A percentile compares a stretch with the other conserved stretches of the same genome.
Conservation (phyloP, 1,139 yeast species). For the Wickerhamomyces sp. region DNA sequence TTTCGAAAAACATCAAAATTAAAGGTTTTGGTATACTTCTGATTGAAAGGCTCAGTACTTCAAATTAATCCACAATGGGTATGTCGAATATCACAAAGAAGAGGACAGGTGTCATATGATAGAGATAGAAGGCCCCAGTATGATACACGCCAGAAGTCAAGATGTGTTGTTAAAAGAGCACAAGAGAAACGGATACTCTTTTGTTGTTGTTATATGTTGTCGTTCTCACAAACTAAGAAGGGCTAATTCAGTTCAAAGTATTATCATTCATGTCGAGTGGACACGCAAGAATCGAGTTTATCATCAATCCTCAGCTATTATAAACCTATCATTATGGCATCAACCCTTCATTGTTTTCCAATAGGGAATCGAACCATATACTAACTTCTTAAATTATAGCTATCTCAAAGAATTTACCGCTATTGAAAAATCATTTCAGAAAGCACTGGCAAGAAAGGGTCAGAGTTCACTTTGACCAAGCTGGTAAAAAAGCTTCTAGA, state of each 20-base stretch:
- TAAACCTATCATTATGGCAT: background rate
- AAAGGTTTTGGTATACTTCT: slow-evolving; percentile 3
- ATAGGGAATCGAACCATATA: background rate
- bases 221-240: no score
- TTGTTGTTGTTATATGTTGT: background rate
- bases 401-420: slow-evolving; percentile 95
- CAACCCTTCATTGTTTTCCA: background rate
- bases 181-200: background rate
- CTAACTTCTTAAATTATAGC: slow-evolving; percentile 45
- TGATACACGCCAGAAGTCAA: background rate
- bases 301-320: background rate
- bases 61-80: slow-evolving; percentile 27
- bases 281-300: background rate
- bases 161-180: background rate
- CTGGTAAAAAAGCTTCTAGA: slow-evolving; percentile 98
- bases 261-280: background rate
- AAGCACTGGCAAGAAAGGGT: slow-evolving; percentile 99
- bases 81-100: slow-evolving; percentile 9
- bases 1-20: slow-evolving; percentile 9
- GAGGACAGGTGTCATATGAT: background rate
- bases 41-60: slow-evolving; percentile 10
- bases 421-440: slow-evolving; percentile 95
- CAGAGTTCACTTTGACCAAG: slow-evolving; percentile 98
- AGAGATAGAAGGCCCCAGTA: background rate
- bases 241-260: no score